A percentile compares a stretch with the other conserved stretches of the same genome.
These are phyloP conservation scores for Nigrospora osmanthi DNA, from an alignment of 2,329 filamentous ascomycete species.

Conservation along the genomic window DNA sequence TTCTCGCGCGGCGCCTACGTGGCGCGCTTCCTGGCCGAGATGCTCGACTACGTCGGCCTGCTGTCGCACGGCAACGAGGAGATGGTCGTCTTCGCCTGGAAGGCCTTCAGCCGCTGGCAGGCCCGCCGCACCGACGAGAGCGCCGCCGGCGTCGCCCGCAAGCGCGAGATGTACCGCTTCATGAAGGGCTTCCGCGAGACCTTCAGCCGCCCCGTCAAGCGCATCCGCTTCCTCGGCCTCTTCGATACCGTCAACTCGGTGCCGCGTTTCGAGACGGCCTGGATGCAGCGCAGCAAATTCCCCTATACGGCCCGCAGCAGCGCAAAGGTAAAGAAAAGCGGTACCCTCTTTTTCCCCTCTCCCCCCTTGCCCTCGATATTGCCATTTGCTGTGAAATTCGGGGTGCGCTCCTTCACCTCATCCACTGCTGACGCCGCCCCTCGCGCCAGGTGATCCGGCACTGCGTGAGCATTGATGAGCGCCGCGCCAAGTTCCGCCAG, in stretches of 20 bases:
- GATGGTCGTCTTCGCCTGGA: conserved; percentile 79
- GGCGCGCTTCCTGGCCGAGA: conserved; percentile 70
- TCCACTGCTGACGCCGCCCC: neutral
- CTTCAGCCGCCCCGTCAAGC: conserved; percentile 66
- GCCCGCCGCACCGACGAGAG: conserved; percentile 39
- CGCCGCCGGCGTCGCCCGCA: conserved; percentile 37
- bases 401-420: no score
- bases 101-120: conserved; percentile 69
- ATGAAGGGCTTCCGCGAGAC: conserved; percentile 77
- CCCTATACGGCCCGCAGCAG: conserved; percentile 56
- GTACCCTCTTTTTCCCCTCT: no score
- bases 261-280: conserved; percentile 64
- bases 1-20: conserved; percentile 69
- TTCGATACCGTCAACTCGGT: conserved; percentile 82
- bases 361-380: no score
- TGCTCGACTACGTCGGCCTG: conserved; percentile 76
- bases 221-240: conserved; percentile 69
- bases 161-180: conserved; percentile 60
- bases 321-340: conserved; percentile 28
- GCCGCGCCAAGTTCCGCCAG: conserved; percentile 64
- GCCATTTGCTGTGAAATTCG: no score
- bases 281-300: conserved; percentile 74
- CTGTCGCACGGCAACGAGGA: conserved; percentile 79
- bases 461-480: conserved; percentile 63
- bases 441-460: conserved; percentile 49